phyloP scores from a whole-genome alignment of 345 rosid genomes.

The Aegle marmelos region DNA sequence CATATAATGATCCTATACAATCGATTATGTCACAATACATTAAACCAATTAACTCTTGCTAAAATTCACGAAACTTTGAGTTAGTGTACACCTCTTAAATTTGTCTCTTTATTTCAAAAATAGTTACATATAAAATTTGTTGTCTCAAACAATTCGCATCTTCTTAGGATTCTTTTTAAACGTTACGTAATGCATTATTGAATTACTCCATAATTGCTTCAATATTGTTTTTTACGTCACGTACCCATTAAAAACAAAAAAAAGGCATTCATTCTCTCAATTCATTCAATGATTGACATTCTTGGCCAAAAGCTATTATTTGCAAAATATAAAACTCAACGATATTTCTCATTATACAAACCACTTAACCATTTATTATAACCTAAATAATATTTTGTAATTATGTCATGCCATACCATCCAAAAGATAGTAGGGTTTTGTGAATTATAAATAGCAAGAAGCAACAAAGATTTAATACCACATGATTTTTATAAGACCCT shows the following conservation, averaged over 20 bases:
- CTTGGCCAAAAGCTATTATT: fast-evolving
- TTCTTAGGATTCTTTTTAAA: not conserved
- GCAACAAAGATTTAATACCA: too few species aligned
- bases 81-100: not conserved
- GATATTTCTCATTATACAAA: too few species aligned
- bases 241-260: too few species aligned
- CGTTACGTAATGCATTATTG: not conserved
- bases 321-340: not conserved
- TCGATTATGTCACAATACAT: not conserved
- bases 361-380: too few species aligned
- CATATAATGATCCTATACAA: not conserved
- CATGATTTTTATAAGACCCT: too few species aligned
- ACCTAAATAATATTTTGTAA: too few species aligned
- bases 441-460: too few species aligned
- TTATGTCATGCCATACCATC: too few species aligned
- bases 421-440: too few species aligned
- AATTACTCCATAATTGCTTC: not conserved
- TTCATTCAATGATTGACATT: too few species aligned
- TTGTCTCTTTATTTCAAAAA: not conserved
- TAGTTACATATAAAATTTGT: not conserved
- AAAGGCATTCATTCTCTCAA: too few species aligned
- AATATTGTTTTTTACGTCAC: too few species aligned
- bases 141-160: not conserved
- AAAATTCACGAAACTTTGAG: not conserved
- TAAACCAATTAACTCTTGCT: not conserved